phyloP scores from a whole-genome alignment of 2,329 filamentous ascomycete species.

The Trichoderma guizhouense region DNA sequence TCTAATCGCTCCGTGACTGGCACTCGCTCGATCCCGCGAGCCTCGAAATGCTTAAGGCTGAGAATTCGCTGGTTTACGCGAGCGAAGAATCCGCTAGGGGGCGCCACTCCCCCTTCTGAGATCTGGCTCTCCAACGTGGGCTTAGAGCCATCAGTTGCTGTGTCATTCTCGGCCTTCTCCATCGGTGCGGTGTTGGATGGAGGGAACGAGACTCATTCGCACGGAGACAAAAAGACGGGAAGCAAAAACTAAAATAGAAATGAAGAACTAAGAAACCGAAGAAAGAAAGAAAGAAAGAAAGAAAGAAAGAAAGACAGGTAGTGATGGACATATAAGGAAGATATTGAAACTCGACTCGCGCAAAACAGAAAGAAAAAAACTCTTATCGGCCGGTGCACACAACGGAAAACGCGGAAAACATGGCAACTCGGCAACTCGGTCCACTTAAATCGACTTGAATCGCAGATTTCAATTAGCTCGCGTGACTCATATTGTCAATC shows the following conservation, averaged over 20 bases:
- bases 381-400: neutral
- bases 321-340: neutral
- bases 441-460: neutral
- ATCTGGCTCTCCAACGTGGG: neutral
- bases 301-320: neutral
- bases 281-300: neutral
- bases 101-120: neutral
- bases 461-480: neutral
- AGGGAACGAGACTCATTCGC: neutral
- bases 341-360: neutral
- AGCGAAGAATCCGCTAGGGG: neutral
- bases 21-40: slow-evolving; percentile 40
- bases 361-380: neutral
- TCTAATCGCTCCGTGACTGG: slow-evolving; percentile 34
- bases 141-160: neutral
- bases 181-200: neutral
- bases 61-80: slow-evolving; percentile 29
- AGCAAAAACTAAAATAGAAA: neutral
- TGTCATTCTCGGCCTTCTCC: neutral
- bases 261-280: neutral
- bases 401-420: neutral
- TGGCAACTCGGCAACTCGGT: neutral
- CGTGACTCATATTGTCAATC: neutral
- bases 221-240: neutral
- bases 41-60: slow-evolving; percentile 36